Evolutionary conservation across 768 basidiomycete species (phyloP).

Genomic region (Lactarius deliciosus): DNA sequence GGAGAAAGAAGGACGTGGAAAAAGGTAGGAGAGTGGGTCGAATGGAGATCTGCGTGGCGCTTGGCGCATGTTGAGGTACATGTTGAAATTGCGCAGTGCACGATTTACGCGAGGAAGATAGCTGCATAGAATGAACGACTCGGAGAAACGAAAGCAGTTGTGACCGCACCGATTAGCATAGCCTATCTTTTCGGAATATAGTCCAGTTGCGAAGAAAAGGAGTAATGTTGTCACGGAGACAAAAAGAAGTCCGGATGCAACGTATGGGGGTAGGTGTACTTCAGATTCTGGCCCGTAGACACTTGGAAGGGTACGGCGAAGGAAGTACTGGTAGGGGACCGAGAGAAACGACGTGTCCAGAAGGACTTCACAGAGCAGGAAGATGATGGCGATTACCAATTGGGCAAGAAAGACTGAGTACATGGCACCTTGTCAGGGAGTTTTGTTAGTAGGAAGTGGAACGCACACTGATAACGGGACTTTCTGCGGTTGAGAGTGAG

Average conservation of each 20-base stretch:
- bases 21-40: slow-evolving; percentile 60
- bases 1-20: slow-evolving; percentile 43
- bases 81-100: slow-evolving; percentile 89
- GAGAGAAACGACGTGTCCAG: slow-evolving; percentile 66
- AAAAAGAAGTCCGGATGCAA: slow-evolving; percentile 77
- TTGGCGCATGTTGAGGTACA: slow-evolving; percentile 92
- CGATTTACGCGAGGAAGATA: slow-evolving; percentile 96
- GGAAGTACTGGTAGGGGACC: slow-evolving; percentile 56
- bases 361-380: slow-evolving; percentile 75
- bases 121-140: slow-evolving; percentile 44
- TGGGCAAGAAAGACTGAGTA: slow-evolving; percentile 70
- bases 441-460: slow-evolving; percentile 9
- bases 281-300: slow-evolving; percentile 43
- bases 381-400: slow-evolving; percentile 62
- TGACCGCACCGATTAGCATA: slow-evolving; percentile 87
- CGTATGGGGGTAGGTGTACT: slow-evolving; percentile 64
- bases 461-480: slow-evolving; percentile 77
- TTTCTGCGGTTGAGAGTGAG: slow-evolving; percentile 77
- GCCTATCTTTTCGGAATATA: slow-evolving; percentile 94
- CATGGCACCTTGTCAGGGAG: slow-evolving; percentile 2
- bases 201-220: slow-evolving; percentile 94
- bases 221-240: slow-evolving; percentile 88
- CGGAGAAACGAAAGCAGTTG: slow-evolving; percentile 7
- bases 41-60: slow-evolving; percentile 62
- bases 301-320: slow-evolving; percentile 53